Conservation (phyloP, 2,329 filamentous ascomycete genomes). For the Neospermospora avenae region DNA sequence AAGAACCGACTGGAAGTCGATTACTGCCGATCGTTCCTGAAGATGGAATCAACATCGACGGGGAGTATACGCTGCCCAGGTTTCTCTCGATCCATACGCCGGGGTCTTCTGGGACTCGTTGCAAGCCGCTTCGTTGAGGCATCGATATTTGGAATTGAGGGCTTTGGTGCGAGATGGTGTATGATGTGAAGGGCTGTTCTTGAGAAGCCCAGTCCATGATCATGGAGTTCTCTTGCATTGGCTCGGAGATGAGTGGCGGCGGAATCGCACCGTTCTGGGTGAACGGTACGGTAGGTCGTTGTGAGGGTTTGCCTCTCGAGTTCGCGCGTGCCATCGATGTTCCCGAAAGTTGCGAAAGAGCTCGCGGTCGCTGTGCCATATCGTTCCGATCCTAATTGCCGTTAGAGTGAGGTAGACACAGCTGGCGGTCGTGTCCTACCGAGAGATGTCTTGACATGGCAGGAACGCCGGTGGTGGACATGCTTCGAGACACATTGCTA, state of each 20-base stretch:
- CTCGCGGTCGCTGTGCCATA: slow-evolving; percentile 22
- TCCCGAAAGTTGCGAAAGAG: slow-evolving; percentile 32
- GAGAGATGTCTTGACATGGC: slow-evolving; percentile 29
- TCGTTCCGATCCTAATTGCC: slow-evolving; percentile 29
- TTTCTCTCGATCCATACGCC: slow-evolving; percentile 28
- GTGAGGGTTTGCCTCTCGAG: slow-evolving; percentile 30
- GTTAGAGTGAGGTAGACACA: slow-evolving; percentile 25
- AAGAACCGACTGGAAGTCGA: slow-evolving; percentile 21
- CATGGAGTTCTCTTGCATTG: slow-evolving; percentile 24
- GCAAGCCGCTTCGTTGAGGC: slow-evolving; percentile 27
- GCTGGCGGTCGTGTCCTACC: slow-evolving; percentile 25
- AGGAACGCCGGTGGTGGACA: slow-evolving; percentile 29
- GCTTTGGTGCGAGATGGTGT: slow-evolving; percentile 27
- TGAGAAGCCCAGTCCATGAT: slow-evolving; percentile 30
- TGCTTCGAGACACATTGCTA: slow-evolving; percentile 31
- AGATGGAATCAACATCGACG: slow-evolving; percentile 21
- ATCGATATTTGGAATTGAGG: slow-evolving; percentile 19
- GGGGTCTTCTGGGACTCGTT: slow-evolving; percentile 30
- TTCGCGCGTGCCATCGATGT: slow-evolving; percentile 30
- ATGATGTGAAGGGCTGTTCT: slow-evolving; percentile 29
- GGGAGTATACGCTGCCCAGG: slow-evolving; percentile 5
- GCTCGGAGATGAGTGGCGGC: slow-evolving; percentile 25
- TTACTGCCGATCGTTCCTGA: slow-evolving; percentile 18
- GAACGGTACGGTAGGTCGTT: slow-evolving; percentile 30
- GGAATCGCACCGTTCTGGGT: slow-evolving; percentile 27